These are phyloP conservation scores for Nothophytophthora sp. DNA, from an alignment of 352 stramenopile species.

Conservation along the genomic window DNA sequence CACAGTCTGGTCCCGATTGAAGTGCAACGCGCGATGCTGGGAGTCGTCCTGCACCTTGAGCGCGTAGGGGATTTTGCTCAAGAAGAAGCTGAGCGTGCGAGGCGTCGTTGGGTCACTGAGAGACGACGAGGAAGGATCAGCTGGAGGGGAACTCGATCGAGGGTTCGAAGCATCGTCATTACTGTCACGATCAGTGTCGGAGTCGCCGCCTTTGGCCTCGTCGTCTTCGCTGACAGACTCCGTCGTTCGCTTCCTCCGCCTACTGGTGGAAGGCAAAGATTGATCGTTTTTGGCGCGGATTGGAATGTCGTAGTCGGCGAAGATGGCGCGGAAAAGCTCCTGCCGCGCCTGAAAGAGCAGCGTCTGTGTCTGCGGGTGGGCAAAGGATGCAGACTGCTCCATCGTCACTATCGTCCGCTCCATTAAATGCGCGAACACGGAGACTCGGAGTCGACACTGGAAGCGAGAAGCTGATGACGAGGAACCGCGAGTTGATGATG, in stretches of 20 bases:
- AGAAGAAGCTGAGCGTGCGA: conserved; percentile 45
- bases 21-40: conserved; percentile 24
- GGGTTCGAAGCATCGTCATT: conserved; percentile 2
- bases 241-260: neutral
- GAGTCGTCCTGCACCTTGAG: conserved; percentile 46
- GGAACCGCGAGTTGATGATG: neutral
- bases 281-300: neutral
- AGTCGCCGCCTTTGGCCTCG: no score
- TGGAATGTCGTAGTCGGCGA: conserved; percentile 42
- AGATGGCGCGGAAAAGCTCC: conserved; percentile 49
- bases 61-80: conserved; percentile 39
- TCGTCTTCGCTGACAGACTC: no score
- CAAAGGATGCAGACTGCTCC: conserved; percentile 28
- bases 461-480: conserved; percentile 22
- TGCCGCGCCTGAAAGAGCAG: conserved; percentile 33
- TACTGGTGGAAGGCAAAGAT: neutral
- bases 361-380: conserved; percentile 17
- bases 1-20: conserved; percentile 46
- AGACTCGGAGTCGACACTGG: conserved; percentile 40
- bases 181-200: neutral
- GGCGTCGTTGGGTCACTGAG: conserved; percentile 8
- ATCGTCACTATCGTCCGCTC: conserved; percentile 41
- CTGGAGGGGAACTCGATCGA: neutral
- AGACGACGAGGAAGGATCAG: neutral
- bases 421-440: conserved; percentile 44